These are phyloP conservation scores for Nothophytophthora sp. DNA, from an alignment of 352 stramenopile genomes.

Conservation along the genomic window DNA sequence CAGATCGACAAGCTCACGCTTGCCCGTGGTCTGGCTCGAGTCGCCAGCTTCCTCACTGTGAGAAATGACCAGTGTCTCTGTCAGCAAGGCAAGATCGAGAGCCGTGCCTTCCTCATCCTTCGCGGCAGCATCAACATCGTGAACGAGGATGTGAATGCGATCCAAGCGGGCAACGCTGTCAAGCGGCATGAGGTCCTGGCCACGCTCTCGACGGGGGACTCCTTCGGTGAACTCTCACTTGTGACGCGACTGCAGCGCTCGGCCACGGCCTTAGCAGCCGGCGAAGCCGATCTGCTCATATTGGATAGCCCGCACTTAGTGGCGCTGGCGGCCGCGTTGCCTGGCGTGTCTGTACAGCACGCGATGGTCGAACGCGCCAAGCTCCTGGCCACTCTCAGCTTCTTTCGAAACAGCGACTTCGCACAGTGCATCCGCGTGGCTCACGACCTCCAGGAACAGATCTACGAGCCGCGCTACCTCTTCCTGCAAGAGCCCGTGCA, in stretches of 20 bases:
- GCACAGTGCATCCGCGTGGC: slow-evolving; percentile 74
- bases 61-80: slow-evolving; percentile 62
- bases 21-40: slow-evolving; percentile 44
- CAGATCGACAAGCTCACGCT: slow-evolving; percentile 52
- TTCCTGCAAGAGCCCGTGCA: slow-evolving; percentile 59
- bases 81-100: slow-evolving; percentile 70
- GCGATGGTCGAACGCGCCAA: slow-evolving; percentile 72
- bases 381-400: slow-evolving; percentile 60
- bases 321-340: slow-evolving; percentile 33
- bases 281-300: slow-evolving; percentile 73
- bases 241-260: slow-evolving; percentile 73
- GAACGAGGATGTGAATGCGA: slow-evolving; percentile 59
- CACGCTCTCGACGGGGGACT: slow-evolving; percentile 65
- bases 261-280: slow-evolving; percentile 58
- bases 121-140: slow-evolving; percentile 79
- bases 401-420: slow-evolving; percentile 62
- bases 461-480: slow-evolving; percentile 59
- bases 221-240: slow-evolving; percentile 74
- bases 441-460: slow-evolving; percentile 59
- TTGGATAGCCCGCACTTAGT: slow-evolving; percentile 64
- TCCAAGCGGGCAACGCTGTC: slow-evolving; percentile 23
- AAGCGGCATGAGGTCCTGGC: slow-evolving; percentile 66
- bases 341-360: slow-evolving; percentile 66
- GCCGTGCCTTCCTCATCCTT: slow-evolving; percentile 78
- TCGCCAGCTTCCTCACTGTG: slow-evolving; percentile 58